Base-by-base conservation (phyloP, 2,329 filamentous ascomycete genomes). In the Colletotrichum magnum region DNA sequence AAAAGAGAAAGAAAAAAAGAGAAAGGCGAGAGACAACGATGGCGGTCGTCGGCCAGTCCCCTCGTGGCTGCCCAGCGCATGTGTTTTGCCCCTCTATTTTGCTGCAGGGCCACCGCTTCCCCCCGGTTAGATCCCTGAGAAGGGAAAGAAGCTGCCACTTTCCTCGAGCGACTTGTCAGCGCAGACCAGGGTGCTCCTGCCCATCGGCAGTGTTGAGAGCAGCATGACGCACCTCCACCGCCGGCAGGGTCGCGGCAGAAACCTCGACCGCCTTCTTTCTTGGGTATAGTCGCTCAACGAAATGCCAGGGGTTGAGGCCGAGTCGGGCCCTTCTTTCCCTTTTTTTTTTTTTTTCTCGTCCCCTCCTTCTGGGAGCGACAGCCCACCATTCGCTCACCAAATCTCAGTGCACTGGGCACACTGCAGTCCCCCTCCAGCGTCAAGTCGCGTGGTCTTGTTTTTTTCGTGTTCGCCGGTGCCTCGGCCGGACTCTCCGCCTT, bases 281-380 rank as follows among this genome's bases (percentile, higher is more conserved):
- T 0, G 2, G 53, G 64, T 9, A 65, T 57, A 53, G 68, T 63
- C 58, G 56, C 70, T 58, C 70, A 72, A 72, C 70, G 70, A 71
- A 72, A 72, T 41, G n/a, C 59, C 70, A 64, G 68, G 70, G 68
- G 70, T 72, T 72, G 70, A 71, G 70, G 48, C 52, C 64, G 64
- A 62, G 39, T 45, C 57, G 39, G 53, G 47, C 39, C 41, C 57
- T 39, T 61, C 57, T 36, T 36, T 36, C 32, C 32, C 7, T 32
- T 32, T 32, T 32, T 32, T 9, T 32, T 36, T 36, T 36, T 36
- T 36, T 36, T 9, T 32, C 32, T 36, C 32, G 32, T 36, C 32
- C 32, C 32, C 10, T 36, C 32, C 32, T 10, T 24, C 21, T 24
- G 21, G 21, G 21, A 24, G 21, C 21, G 21, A 24, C 21, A 24